Conservation (phyloP, 352 stramenopile species). For the Pythium brassicae region DNA sequence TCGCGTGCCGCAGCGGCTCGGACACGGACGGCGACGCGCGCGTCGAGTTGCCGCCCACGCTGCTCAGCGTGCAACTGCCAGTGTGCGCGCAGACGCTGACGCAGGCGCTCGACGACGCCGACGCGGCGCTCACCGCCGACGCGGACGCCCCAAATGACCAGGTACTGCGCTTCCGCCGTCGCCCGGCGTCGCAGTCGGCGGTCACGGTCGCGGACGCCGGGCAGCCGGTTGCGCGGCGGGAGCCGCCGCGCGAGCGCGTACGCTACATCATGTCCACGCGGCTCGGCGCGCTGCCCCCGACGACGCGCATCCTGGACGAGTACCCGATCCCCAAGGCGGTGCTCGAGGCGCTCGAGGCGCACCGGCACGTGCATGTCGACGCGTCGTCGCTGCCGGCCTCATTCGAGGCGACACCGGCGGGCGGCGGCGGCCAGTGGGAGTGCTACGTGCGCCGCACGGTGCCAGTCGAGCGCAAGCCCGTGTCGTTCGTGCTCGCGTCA, state of each 20-base stretch:
- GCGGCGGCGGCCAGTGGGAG: slow-evolving; percentile 29
- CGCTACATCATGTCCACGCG: slow-evolving; percentile 73
- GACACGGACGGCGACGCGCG: not conserved
- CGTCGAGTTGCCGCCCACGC: not conserved
- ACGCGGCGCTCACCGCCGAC: slow-evolving; percentile 9
- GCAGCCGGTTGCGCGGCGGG: slow-evolving; percentile 25
- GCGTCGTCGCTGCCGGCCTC: slow-evolving; percentile 53
- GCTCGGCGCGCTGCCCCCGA: slow-evolving; percentile 43
- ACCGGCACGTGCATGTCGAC: slow-evolving; percentile 62
- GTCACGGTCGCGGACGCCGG: slow-evolving; percentile 39
- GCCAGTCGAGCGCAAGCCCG: slow-evolving; percentile 52
- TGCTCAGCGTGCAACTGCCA: slow-evolving; percentile 25
- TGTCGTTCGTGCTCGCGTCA: slow-evolving; percentile 67
- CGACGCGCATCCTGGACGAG: slow-evolving; percentile 63
- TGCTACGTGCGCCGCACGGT: slow-evolving; percentile 61
- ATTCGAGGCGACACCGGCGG: slow-evolving; percentile 36
- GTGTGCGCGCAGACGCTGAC: slow-evolving; percentile 22
- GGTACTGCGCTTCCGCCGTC: slow-evolving; percentile 53
- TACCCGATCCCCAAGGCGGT: slow-evolving; percentile 71
- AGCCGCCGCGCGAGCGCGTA: slow-evolving; percentile 33
- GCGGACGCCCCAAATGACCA: slow-evolving; percentile 21
- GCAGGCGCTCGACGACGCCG: slow-evolving; percentile 25
- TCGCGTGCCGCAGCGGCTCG: not conserved
- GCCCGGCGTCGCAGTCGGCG: slow-evolving; percentile 31
- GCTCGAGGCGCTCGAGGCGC: slow-evolving; percentile 51